Conservation (phyloP, 2,329 filamentous ascomycete species). For the Aspergillus sp. region DNA sequence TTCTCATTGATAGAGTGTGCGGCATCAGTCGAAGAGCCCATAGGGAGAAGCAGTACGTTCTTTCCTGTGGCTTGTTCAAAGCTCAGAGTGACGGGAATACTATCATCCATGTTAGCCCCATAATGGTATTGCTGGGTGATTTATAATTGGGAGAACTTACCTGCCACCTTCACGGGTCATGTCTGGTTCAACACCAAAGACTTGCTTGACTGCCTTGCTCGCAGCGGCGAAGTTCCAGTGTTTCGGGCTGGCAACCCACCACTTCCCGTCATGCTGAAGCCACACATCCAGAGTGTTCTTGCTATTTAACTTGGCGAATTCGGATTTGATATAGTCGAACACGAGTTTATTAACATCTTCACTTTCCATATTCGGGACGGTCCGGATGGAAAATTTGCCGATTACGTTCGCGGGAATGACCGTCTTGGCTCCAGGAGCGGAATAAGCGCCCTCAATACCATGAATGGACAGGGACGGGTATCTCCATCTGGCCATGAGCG, state of each 20-base stretch:
- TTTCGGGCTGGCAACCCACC: constrained; percentile 96
- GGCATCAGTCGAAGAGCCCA: constrained; percentile 94
- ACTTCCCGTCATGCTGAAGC: constrained; percentile 87
- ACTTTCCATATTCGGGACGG: constrained; percentile 94
- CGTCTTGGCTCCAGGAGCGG: constrained; percentile 87
- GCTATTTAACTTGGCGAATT: constrained; percentile 76
- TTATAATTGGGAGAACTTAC: constrained; percentile 37
- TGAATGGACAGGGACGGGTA: constrained; percentile 90
- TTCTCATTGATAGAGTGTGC: constrained; percentile 99
- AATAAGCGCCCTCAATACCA: constrained; percentile 92
- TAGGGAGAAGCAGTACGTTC: constrained; percentile 89
- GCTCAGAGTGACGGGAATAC: constrained; percentile 91
- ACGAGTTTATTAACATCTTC: constrained; percentile 80
- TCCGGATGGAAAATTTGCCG: constrained; percentile 97
- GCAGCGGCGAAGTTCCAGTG: constrained; percentile 98
- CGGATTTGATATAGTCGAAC: constrained; percentile 70
- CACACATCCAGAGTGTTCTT: constrained; percentile 84
- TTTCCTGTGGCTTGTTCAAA: constrained; percentile 98
- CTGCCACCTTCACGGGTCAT: constrained; percentile 92
- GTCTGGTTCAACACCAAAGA: constrained; percentile 89
- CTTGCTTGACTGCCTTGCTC: constrained; percentile 88
- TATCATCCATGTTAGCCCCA: constrained; percentile 68
- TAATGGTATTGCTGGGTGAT: no score
- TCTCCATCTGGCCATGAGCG: constrained; percentile 93
- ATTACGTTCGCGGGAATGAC: constrained; percentile 97